Evolutionary conservation across 192 early-diverging fungal genomes (phyloP).

Genomic region (Entomortierella beljakovae): DNA sequence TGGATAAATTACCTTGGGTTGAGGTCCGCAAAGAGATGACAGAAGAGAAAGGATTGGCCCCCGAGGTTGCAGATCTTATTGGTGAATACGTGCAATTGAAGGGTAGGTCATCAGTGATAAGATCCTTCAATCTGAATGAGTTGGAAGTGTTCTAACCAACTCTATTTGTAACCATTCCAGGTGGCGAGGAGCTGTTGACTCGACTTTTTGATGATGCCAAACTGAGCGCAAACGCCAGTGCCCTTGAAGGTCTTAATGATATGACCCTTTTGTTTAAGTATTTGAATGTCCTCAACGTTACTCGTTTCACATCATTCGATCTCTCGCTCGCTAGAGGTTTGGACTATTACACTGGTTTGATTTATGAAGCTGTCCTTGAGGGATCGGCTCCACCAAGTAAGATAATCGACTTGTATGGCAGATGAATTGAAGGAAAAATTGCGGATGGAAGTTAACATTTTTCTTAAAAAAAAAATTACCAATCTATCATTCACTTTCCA

Average conservation of each 20-base stretch:
- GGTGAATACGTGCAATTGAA: conserved; percentile 91
- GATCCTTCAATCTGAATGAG: neutral
- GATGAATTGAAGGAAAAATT: too few relatives aligned
- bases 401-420: neutral
- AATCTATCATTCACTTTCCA: neutral
- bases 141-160: neutral
- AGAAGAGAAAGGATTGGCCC: conserved; percentile 89
- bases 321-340: conserved; percentile 95
- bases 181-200: conserved; percentile 82
- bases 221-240: conserved; percentile 75
- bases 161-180: conserved; percentile 47
- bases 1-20: conserved; percentile 96
- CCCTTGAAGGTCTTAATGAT: conserved; percentile 85
- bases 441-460: neutral
- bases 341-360: conserved; percentile 99
- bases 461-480: neutral
- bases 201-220: conserved; percentile 72
- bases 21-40: conserved; percentile 96
- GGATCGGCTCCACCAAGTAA: conserved; percentile 66
- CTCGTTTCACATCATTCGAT: conserved; percentile 87
- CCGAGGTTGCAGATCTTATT: conserved; percentile 87
- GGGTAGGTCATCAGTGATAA: conserved; percentile 53
- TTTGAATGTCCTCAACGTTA: conserved; percentile 82
- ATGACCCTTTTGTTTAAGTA: conserved; percentile 89
- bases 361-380: conserved; percentile 93